phyloP scores from a whole-genome alignment of 805 yeast species.

The Candida andamanensis region DNA sequence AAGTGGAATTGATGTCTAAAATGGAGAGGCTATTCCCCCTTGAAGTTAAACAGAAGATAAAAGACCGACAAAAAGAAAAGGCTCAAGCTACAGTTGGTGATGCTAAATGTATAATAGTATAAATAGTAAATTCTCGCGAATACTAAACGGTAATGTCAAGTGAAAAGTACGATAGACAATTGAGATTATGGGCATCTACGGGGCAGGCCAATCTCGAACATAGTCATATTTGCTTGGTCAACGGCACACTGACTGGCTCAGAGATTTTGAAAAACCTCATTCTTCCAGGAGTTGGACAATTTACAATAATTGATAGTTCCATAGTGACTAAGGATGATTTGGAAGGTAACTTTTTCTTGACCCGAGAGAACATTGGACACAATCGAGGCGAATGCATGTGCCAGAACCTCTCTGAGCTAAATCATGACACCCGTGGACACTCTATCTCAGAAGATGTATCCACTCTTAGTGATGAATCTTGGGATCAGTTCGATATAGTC shows the following conservation, averaged over 20 bases:
- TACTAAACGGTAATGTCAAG: conserved; percentile 10
- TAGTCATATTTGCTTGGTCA: conserved; percentile 58
- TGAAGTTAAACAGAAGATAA: conserved; percentile 59
- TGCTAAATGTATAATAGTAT: conserved; percentile 12
- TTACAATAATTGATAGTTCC: conserved; percentile 48
- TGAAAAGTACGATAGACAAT: conserved; percentile 73
- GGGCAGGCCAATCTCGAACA: conserved; percentile 64
- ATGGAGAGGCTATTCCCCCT: conserved; percentile 60
- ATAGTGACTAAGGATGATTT: conserved; percentile 41
- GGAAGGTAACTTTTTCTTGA: conserved; percentile 59
- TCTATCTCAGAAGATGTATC: conserved; percentile 12
- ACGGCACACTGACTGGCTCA: conserved; percentile 51
- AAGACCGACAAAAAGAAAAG: conserved; percentile 43
- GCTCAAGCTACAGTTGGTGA: conserved; percentile 21
- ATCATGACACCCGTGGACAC: conserved; percentile 49
- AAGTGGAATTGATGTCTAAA: conserved; percentile 44
- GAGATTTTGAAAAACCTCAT: conserved; percentile 76
- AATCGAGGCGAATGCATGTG: conserved; percentile 37
- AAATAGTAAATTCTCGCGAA: background rate
- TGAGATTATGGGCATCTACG: conserved; percentile 75
- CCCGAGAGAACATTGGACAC: conserved; percentile 38
- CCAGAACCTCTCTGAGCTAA: conserved; percentile 48
- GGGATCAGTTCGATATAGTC: conserved; percentile 51
- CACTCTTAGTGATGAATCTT: conserved; percentile 18
- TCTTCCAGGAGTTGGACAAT: conserved; percentile 64